A percentile compares a stretch with the other conserved stretches of the same genome.
Evolutionary conservation across 257 asterid species (phyloP).

Genomic region (Solanum corneliomulleri): DNA sequence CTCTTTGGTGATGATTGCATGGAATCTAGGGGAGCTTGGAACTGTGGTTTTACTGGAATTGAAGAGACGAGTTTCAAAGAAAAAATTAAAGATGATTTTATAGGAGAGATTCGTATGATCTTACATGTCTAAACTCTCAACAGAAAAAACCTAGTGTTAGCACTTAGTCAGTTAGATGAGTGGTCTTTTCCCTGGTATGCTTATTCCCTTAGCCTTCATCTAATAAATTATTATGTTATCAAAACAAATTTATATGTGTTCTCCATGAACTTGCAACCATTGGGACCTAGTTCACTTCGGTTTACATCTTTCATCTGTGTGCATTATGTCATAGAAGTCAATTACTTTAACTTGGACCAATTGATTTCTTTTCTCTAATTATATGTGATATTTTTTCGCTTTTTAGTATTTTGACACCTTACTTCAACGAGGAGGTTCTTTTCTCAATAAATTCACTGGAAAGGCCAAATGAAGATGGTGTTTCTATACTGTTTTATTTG

Average conservation of each 20-base stretch:
- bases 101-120: neutral
- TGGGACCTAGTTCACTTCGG: neutral
- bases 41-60: neutral
- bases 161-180: neutral
- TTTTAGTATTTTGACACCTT: conserved; percentile 83
- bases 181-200: neutral
- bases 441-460: conserved; percentile 65
- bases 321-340: neutral
- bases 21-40: neutral
- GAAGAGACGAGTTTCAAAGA: neutral
- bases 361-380: neutral
- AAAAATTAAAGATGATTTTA: neutral
- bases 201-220: neutral
- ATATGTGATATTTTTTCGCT: neutral
- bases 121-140: neutral
- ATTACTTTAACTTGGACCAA: neutral
- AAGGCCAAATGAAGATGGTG: conserved; percentile 90
- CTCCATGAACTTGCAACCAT: neutral
- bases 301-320: neutral
- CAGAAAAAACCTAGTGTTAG: neutral
- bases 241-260: neutral
- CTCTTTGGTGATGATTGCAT: neutral
- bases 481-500: conserved; percentile 81
- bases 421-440: conserved; percentile 78
- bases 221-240: neutral